Base-by-base conservation (phyloP, 2,329 filamentous ascomycete species). In the Trichoderma polysporum region DNA sequence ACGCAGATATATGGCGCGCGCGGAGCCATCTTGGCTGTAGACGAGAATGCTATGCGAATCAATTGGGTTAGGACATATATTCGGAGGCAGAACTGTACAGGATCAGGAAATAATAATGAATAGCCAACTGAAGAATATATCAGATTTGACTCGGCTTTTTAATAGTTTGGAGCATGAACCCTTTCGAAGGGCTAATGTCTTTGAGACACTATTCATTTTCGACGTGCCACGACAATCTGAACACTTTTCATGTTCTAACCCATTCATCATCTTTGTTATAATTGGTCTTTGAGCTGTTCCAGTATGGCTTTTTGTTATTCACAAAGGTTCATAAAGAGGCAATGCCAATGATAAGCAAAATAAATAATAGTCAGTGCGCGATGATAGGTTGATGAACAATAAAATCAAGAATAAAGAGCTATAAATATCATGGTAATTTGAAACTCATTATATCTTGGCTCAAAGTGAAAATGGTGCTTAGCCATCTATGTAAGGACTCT, bases 1-100 rank as follows among this genome's bases (percentile, higher is more conserved):
- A 61, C 37, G 58, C 45, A 61, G 45, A 61, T 61, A 12, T 52
- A 61, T 10, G 58, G 58, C 49, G 47, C 58, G 22, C 35, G 19
- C 6, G 19, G n/a, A 13, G 13, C 22, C 58, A 61, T 61, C 15
- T 52, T 61, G 17, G 13, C 22, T 19, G 25, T 22, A n/a, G 19
- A 22, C 9, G 29, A 27, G 45, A 19, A 5, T 8, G 56, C 6
- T 4, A 29, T 6, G n/a, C 13, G 6, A 37, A 17, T 13, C 10
- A n/a, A 5, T 29, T 31, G 25, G 17, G 4, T 31, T n/a, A 31
- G 7, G 25, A 8, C 13, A 2, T 17, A 25, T 52, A 19, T 17
- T n/a, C 29, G 25, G 3, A 29, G 27, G 15, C 10, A 49, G 1
- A 19, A 27, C 0, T 10, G 7, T 0, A 4, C 17, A 8, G 13